These are phyloP conservation scores for Solanum chacoense DNA, from an alignment of 305 asterid species.

Conservation along the genomic window DNA sequence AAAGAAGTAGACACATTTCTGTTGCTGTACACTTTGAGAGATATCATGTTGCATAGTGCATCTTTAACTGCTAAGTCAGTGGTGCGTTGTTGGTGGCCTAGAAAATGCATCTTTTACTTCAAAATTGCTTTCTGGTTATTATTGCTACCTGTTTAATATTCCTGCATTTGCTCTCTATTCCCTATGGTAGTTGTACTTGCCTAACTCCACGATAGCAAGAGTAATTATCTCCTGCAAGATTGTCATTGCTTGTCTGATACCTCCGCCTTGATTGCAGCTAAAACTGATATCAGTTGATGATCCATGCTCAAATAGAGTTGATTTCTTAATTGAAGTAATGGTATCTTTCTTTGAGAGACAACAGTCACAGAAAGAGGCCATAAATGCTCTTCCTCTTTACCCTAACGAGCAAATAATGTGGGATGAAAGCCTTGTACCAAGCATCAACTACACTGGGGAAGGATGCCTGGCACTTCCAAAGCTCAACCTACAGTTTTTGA, in stretches of 20 bases:
- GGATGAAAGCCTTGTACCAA: constrained; percentile 99
- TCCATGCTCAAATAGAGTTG: constrained; percentile 91
- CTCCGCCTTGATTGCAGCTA: constrained; percentile 42
- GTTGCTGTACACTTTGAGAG: neutral
- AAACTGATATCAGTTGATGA: constrained; percentile 71
- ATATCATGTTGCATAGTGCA: neutral
- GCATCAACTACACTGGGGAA: constrained; percentile 97
- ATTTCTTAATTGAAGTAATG: constrained; percentile 86
- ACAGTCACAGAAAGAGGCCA: constrained; percentile 93
- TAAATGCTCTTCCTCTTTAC: constrained; percentile 93
- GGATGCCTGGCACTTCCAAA: constrained; percentile 99
- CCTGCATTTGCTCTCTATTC: neutral
- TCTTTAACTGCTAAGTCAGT: neutral
- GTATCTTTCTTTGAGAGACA: constrained; percentile 89
- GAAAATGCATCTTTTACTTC: neutral
- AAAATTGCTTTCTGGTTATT: neutral
- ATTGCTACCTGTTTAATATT: neutral
- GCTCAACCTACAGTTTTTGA: constrained; percentile 88
- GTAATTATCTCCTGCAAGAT: constrained; percentile 2
- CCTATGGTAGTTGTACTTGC: neutral
- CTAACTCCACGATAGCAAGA: neutral
- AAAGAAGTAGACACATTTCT: neutral
- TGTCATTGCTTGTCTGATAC: neutral
- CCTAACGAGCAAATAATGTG: constrained; percentile 98
- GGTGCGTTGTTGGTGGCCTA: neutral